Conservation (phyloP, 192 early-diverging fungal genomes). For the Pilaira anomala region DNA sequence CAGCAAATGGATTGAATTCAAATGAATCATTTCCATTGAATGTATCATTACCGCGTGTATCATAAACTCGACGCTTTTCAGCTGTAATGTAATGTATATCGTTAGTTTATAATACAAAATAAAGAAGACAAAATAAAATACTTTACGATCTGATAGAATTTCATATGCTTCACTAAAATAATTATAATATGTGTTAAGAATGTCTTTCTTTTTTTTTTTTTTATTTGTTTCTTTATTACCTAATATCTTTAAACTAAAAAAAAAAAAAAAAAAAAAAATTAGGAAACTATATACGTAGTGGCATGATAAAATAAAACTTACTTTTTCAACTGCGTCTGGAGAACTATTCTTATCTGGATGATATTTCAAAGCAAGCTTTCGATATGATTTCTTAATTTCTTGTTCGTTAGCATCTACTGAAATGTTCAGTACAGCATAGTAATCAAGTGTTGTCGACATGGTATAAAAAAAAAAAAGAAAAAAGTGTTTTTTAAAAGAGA, state of each 20-base stretch:
- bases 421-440: slow-evolving; percentile 89
- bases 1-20: not conserved
- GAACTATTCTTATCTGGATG: slow-evolving; percentile 66
- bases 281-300: not conserved
- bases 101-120: not conserved
- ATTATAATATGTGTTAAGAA: not conserved
- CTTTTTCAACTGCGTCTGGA: slow-evolving; percentile 27
- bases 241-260: slow-evolving; percentile 14
- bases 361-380: slow-evolving; percentile 53
- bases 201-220: not conserved
- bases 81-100: not conserved
- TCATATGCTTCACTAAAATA: slow-evolving; percentile 21
- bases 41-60: not conserved
- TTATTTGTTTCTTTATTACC: not conserved
- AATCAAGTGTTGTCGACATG: not conserved
- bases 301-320: slow-evolving; percentile 3
- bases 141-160: slow-evolving; percentile 14
- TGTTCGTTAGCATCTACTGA: slow-evolving; percentile 64
- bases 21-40: not conserved
- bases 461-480: not conserved
- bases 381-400: slow-evolving; percentile 71
- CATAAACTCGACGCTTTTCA: slow-evolving; percentile 5
- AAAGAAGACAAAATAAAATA: not conserved
- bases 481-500: not conserved
- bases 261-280: too few relatives aligned